Base-by-base conservation (phyloP, 345 rosid species). In the Camelina sativa region DNA sequence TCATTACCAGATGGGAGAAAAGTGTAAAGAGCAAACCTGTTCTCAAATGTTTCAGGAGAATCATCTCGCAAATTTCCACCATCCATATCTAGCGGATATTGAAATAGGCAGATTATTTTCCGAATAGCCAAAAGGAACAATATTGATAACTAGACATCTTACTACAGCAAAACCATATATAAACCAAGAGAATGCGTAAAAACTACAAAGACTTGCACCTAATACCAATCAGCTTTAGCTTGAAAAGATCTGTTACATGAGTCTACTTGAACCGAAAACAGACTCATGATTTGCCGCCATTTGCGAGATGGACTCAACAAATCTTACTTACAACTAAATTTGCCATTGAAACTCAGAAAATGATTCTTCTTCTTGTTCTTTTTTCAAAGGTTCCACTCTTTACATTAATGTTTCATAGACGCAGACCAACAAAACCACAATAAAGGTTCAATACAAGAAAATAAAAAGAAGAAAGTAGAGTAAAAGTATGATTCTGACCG, bases 21-120 rank as follows among this genome's bases (percentile, higher is more conserved):
- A 62, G 47, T 6, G 40, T 41, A 15, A 19, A 59, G 57, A 57
- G 54, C 76, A 76, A 58, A 92, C 94, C 86, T 85, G 65, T 85
- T 81, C 34, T 82, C 85, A 80, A 91, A 93, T 56, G 80, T 74
- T 81, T 85, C 85, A 0, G 97, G 96, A 60, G 82, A 65, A 80
- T 93, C 98, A 50, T 86, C 86, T n/a, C 86, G 89, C 79, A 86
- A 67, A 65, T 86, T 80, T 47, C 85, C 88, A 7, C 84, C 85
- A 23, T 91, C 93, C n/a, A 82, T 84, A 40, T 86, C 98, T 93
- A 81, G 1, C 30, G 5, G 38, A 59, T 6, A 59, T 16, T 58
- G 9, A 37, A 46, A 53, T 10, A 17, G 5, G 38, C 58, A 12
- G 32, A 8, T 16, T 38, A 12, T 10, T 20, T 59, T 37, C 19